Evolutionary conservation across 129 eudicot genomes (phyloP).

Genomic region (Ambrosia trifida): DNA sequence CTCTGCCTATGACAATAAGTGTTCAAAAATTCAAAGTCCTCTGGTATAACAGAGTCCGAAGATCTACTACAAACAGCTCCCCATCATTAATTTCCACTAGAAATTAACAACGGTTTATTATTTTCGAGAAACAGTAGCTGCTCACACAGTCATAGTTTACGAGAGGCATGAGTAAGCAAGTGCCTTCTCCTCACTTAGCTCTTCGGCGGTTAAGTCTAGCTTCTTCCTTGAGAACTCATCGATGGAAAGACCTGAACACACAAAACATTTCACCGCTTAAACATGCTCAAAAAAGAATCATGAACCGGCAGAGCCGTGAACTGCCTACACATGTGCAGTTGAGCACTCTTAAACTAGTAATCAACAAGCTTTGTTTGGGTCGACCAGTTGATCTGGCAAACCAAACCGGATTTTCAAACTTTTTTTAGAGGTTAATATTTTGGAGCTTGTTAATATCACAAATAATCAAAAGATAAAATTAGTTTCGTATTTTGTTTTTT

Average conservation of each 20-base stretch:
- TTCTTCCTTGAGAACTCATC: slow-evolving; percentile 93
- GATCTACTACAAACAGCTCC: slow-evolving; percentile 25
- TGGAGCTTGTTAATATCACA: too few relatives aligned
- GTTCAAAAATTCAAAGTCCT: slow-evolving; percentile 13
- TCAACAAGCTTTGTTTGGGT: too few relatives aligned
- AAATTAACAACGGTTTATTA: slow-evolving; percentile 50
- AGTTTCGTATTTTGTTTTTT: too few relatives aligned
- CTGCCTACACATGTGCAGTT: too few relatives aligned
- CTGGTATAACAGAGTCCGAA: slow-evolving; percentile 2
- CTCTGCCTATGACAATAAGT: slow-evolving; percentile 17
- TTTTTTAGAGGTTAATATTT: too few relatives aligned
- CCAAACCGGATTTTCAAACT: too few relatives aligned
- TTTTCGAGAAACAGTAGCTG: slow-evolving; percentile 44
- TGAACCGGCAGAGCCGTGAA: too few relatives aligned
- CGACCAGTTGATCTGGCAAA: too few relatives aligned
- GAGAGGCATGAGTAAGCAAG: slow-evolving; percentile 97
- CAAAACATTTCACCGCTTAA: neutral
- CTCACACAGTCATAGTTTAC: slow-evolving; percentile 31
- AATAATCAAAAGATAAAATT: too few relatives aligned
- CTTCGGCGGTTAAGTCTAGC: slow-evolving; percentile 87
- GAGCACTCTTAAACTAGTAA: too few relatives aligned
- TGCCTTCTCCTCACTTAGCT: slow-evolving; percentile 85
- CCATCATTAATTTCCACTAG: slow-evolving; percentile 35
- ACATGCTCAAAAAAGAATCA: too few relatives aligned
- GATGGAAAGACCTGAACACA: slow-evolving; percentile 68